Evolutionary conservation across 352 stramenopile genomes (phyloP).

Genomic region (Paralagenidium karlingii): DNA sequence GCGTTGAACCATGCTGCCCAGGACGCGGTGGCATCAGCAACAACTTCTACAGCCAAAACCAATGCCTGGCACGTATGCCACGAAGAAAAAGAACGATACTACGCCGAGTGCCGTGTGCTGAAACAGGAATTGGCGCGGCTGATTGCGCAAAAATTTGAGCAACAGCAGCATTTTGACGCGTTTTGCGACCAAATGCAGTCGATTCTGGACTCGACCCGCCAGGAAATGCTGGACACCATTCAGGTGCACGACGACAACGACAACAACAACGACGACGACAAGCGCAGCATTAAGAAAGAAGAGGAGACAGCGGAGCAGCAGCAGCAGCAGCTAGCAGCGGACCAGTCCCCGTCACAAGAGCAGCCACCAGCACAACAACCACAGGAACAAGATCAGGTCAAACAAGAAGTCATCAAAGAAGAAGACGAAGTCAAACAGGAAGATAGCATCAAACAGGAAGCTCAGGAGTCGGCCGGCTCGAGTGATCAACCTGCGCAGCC

Average conservation of each 20-base stretch:
- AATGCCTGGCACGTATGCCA: slow-evolving; percentile 30
- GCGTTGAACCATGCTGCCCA: too few relatives aligned
- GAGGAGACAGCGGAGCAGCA: too few relatives aligned
- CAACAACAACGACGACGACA: too few relatives aligned
- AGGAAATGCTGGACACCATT: slow-evolving; percentile 34
- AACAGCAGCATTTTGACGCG: slow-evolving; percentile 20
- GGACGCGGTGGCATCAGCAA: too few relatives aligned
- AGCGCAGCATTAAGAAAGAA: too few relatives aligned
- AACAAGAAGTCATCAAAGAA: too few relatives aligned
- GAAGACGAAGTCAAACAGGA: background rate
- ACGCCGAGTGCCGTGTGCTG: slow-evolving; percentile 43
- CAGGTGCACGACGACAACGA: slow-evolving; percentile 7
- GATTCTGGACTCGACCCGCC: slow-evolving; percentile 43
- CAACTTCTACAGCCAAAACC: too few relatives aligned
- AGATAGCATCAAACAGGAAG: background rate
- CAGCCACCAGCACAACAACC: too few relatives aligned
- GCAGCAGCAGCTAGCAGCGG: slow-evolving; percentile 1
- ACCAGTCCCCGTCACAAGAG: too few relatives aligned
- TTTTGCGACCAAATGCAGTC: slow-evolving; percentile 33
- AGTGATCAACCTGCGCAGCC: too few relatives aligned
- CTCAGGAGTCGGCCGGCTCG: too few relatives aligned
- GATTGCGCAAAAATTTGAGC: slow-evolving; percentile 26
- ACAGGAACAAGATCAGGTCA: too few relatives aligned
- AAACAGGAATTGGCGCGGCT: slow-evolving; percentile 41
- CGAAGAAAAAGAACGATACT: slow-evolving; percentile 60